These are phyloP conservation scores for Ordospora colligata DNA, from an alignment of 371 early-diverging fungal genomes.

Conservation along the genomic window DNA sequence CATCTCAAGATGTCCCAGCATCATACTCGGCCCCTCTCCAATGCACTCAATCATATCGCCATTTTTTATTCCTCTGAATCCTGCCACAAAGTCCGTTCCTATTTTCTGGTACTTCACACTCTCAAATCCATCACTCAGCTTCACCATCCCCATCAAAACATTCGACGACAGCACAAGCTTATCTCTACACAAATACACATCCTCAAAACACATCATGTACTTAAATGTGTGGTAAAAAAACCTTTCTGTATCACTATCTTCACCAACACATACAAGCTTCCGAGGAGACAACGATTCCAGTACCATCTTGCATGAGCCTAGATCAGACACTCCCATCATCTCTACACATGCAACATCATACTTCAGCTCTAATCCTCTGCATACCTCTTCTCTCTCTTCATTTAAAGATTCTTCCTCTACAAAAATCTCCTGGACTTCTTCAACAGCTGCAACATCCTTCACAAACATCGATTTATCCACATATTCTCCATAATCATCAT, in stretches of 20 bases:
- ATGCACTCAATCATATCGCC: slow-evolving; percentile 9
- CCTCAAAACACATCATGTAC: background rate
- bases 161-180: slow-evolving; percentile 22
- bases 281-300: background rate
- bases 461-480: slow-evolving; percentile 17
- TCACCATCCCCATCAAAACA: slow-evolving; percentile 26
- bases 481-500: slow-evolving; percentile 56
- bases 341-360: background rate
- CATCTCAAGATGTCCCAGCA: slow-evolving; percentile 34
- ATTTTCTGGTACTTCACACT: slow-evolving; percentile 26
- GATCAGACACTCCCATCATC: background rate
- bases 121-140: slow-evolving; percentile 30
- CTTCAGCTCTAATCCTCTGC: background rate
- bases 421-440: background rate
- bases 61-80: slow-evolving; percentile 18
- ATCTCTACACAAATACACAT: background rate
- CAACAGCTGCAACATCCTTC: background rate
- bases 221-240: background rate
- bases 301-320: slow-evolving; percentile 5
- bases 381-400: background rate
- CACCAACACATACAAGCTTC: slow-evolving; percentile 3
- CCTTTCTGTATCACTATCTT: background rate
- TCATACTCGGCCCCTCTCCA: slow-evolving; percentile 8
- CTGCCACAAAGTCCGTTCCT: slow-evolving; percentile 33
- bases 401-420: background rate